Evolutionary conservation across 1,284 basidiomycete species (phyloP), one percentile per base, ranked within the genome.

Genomic region (Austroboletus niveus): DNA sequence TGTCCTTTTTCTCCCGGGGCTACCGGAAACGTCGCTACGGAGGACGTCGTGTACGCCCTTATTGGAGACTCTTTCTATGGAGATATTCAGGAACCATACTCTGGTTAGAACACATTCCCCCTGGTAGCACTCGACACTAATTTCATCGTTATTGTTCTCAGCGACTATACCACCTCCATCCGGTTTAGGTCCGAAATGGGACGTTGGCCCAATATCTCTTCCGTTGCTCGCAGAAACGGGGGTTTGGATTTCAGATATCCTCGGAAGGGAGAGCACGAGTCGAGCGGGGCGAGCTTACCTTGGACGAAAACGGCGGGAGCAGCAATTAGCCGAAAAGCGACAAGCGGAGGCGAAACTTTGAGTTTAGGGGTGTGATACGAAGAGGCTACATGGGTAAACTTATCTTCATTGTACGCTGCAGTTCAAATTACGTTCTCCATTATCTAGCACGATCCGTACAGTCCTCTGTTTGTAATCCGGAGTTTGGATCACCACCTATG

Each of bases 1-100:
- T 98, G 95, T 63, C 94, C 95, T 1, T 98, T 94, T 71, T 94
- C 93, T 0, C 95, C 95, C 0, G 94, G 94, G 1, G 93, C 94
- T 5, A 94, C 91, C 0, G 93, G 93, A n/a, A 95, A 95, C 61
- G 89, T 94, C 27, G 87, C 91, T 0, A 95, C 92, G 0, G 94
- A 96, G 64, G 92, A 94, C 60, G 84, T 96, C 0, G 76, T 97
- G 4, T 94, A 96, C 60, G 89, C 90, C 0, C 77, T 98, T 6
- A 81, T 85, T 45, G 82, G 77, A 24, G 64, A 69, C 40, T 54
- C 51, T 20, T 30, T 57, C 29, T 62, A 57, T 10, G 57, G 57
- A 12, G 47, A 57, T 6, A 50, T 62, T 7, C 56, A 54, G 34
- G 68, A 69, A 40, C 48, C 57, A 30, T 50, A 57, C 48, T 46